Conservation (phyloP, 2,329 filamentous ascomycete genomes). For the Claviceps arundinis region DNA sequence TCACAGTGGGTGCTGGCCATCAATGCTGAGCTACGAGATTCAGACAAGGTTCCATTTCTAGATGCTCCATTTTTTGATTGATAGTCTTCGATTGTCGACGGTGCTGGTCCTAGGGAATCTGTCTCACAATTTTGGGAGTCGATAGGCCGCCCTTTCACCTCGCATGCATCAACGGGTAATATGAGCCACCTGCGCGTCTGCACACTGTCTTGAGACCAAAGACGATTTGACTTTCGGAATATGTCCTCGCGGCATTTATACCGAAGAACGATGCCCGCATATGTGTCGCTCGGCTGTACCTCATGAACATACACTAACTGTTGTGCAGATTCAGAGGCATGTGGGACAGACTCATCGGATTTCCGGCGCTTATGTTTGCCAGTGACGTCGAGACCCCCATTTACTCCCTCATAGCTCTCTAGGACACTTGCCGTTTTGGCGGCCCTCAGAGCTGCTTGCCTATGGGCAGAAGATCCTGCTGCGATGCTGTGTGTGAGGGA, state of each 20-base stretch:
- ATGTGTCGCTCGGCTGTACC: conserved; percentile 69
- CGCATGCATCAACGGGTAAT: conserved; percentile 80
- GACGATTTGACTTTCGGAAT: conserved; percentile 75
- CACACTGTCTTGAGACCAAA: conserved; percentile 89
- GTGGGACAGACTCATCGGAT: conserved; percentile 45
- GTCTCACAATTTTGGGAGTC: conserved; percentile 35
- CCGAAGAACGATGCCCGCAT: conserved; percentile 79
- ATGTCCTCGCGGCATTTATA: conserved; percentile 78
- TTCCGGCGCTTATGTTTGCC: conserved; percentile 51
- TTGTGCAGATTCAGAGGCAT: conserved; percentile 51
- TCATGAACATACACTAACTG: conserved; percentile 84
- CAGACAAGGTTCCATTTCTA: conserved; percentile 30
- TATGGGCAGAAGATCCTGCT: conserved; percentile 37
- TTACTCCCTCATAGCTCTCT: conserved; percentile 47
- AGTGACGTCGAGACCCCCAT: conserved; percentile 40
- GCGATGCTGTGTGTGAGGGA: conserved; percentile 36
- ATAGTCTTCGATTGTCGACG: conserved; percentile 17
- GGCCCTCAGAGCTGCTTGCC: conserved; percentile 41
- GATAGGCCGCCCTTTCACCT: conserved; percentile 61
- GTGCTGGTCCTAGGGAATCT: conserved; percentile 39
- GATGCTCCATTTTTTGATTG: conserved; percentile 12
- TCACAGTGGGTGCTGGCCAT: conserved; percentile 13
- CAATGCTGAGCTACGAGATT: conserved; percentile 16
- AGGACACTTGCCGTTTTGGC: conserved; percentile 45
- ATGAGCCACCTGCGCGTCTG: conserved; percentile 71